Conservation (phyloP, 2,329 filamentous ascomycete species). For the Hypoxylon sp. region DNA sequence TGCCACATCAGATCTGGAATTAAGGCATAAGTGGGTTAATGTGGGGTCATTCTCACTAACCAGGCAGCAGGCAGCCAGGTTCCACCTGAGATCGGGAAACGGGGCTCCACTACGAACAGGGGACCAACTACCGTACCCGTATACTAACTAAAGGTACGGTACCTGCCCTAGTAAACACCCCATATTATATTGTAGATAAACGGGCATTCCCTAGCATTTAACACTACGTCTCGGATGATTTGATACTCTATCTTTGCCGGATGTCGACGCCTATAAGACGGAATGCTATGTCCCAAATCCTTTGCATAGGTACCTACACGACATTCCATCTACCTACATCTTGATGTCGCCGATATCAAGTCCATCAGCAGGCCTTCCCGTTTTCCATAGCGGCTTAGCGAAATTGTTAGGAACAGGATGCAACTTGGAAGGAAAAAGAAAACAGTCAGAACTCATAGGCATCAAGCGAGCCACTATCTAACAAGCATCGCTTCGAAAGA, state of each 20-base stretch:
- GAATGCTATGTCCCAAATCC: background rate
- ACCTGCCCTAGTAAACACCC: too few species aligned
- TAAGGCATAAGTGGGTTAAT: background rate
- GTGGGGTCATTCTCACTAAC: too few species aligned
- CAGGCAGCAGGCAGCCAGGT: background rate
- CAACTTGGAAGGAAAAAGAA: background rate
- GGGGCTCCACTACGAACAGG: too few species aligned
- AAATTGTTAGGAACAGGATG: background rate
- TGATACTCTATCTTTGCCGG: background rate
- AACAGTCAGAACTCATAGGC: background rate
- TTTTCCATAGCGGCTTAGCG: background rate
- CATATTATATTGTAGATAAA: background rate
- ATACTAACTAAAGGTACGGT: too few species aligned
- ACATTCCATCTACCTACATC: constrained; percentile 7
- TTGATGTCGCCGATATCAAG: background rate
- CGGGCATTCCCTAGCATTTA: background rate
- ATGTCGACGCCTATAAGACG: background rate
- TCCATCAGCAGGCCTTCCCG: background rate
- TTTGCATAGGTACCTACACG: too few species aligned
- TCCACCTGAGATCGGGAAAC: background rate
- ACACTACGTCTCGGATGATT: background rate
- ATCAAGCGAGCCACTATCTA: background rate
- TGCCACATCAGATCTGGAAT: constrained; percentile 11
- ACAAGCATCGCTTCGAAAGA: background rate
- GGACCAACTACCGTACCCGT: too few species aligned